Percentiles rank a stretch among this genome's conserved stretches.
phyloP scores from a whole-genome alignment of 2,329 filamentous ascomycete genomes.

The Plenodomus biglobosus region DNA sequence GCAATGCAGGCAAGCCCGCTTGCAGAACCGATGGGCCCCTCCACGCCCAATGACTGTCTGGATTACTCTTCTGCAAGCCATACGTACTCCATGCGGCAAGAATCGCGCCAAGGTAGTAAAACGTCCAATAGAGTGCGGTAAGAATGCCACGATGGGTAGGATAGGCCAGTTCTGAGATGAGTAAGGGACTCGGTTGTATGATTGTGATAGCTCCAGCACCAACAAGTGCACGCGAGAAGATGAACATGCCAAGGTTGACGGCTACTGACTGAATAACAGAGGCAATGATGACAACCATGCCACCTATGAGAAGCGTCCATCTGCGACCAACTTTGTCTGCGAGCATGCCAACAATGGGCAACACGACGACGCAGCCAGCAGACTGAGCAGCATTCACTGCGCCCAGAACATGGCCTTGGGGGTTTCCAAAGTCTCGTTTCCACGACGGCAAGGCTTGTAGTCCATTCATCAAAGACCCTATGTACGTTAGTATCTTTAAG shows the following conservation, averaged over 20 bases:
- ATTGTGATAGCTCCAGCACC: conserved; percentile 53
- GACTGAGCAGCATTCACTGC: conserved; percentile 15
- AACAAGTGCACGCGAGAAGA: conserved; percentile 46
- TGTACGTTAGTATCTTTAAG: neutral
- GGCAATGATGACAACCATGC: conserved; percentile 52
- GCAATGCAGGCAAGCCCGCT: conserved; percentile 46
- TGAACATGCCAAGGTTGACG: conserved; percentile 51
- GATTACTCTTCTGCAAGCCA: conserved; percentile 20
- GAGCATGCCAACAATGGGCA: conserved; percentile 10
- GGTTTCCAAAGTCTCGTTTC: conserved; percentile 15
- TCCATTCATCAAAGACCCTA: conserved; percentile 53
- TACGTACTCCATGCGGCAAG: conserved; percentile 23
- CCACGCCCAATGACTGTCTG: conserved; percentile 52
- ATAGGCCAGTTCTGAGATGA: conserved; percentile 60
- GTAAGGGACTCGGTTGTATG: conserved; percentile 55
- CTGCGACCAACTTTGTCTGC: conserved; percentile 14
- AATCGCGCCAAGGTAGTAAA: conserved; percentile 34
- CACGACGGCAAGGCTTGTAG: conserved; percentile 27
- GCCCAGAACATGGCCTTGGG: conserved; percentile 16
- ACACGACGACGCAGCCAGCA: conserved; percentile 8
- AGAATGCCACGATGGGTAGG: conserved; percentile 60
- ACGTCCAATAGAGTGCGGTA: conserved; percentile 56
- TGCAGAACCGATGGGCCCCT: conserved; percentile 58
- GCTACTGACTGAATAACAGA: conserved; percentile 52
- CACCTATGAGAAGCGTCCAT: conserved; percentile 5